phyloP scores from a whole-genome alignment of 2,329 filamentous ascomycete genomes.

The Paecilomyces dactylethromorphus region DNA sequence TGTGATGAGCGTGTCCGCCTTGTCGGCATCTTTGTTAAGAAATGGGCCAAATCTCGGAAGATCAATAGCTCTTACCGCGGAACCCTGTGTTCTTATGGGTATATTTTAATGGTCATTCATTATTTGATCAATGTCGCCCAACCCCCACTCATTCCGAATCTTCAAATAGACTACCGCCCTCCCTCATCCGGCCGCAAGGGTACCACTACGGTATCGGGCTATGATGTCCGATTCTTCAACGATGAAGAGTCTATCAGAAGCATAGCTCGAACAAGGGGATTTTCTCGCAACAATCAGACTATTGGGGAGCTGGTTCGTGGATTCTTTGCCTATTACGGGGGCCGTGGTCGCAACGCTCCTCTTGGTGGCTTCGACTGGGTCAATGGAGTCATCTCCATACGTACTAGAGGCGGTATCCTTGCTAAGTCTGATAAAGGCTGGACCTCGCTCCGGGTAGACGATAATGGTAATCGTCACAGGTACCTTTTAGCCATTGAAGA shows the following conservation, averaged over 20 bases:
- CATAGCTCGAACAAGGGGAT: constrained; percentile 50
- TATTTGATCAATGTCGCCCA: constrained; percentile 76
- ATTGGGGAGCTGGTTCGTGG: constrained; percentile 67
- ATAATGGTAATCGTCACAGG: constrained; percentile 69
- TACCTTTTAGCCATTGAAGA: constrained; percentile 89
- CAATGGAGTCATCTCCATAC: constrained; percentile 69
- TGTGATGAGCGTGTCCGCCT: constrained; percentile 71
- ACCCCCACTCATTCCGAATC: constrained; percentile 78
- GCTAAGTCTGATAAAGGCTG: constrained; percentile 75
- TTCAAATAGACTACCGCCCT: constrained; percentile 45
- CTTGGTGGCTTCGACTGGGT: constrained; percentile 68
- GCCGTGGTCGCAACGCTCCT: constrained; percentile 49
- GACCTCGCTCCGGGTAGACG: constrained; percentile 67
- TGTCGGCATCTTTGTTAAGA: constrained; percentile 79
- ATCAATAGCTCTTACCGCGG: constrained; percentile 85
- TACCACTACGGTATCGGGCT: constrained; percentile 51
- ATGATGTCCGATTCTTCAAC: constrained; percentile 70
- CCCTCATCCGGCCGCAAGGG: constrained; percentile 27
- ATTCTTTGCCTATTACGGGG: constrained; percentile 84
- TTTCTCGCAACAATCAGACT: constrained; percentile 64
- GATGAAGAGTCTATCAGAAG: constrained; percentile 63
- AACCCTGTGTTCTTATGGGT: constrained; percentile 83
- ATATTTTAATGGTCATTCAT: constrained; percentile 86
- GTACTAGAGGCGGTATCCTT: constrained; percentile 62
- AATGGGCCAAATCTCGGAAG: constrained; percentile 78